These are phyloP conservation scores for Fusarium sp. DNA, from an alignment of 2,329 filamentous ascomycete species.

Conservation along the genomic window DNA sequence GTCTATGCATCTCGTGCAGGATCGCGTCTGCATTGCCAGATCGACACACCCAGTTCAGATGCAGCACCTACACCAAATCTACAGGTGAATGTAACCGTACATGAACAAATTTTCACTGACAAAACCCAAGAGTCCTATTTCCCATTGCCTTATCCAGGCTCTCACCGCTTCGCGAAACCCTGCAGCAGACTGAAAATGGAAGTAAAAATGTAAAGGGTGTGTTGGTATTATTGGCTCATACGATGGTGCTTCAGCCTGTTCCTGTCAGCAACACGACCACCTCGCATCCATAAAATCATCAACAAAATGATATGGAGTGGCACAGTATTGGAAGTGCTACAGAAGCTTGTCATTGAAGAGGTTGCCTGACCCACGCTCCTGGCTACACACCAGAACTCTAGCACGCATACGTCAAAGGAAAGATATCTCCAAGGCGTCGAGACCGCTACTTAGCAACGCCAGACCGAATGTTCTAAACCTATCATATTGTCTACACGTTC, in stretches of 20 bases:
- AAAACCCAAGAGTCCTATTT: neutral
- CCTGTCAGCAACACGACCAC: conserved; percentile 6
- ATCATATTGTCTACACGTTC: neutral
- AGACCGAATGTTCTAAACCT: conserved; percentile 2
- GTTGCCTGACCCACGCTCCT: neutral
- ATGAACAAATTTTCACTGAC: conserved; percentile 2
- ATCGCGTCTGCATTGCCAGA: conserved; percentile 6
- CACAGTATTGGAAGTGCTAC: neutral
- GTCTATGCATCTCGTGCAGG: conserved; percentile 14
- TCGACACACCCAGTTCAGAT: conserved; percentile 9
- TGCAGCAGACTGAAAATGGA: conserved; percentile 2
- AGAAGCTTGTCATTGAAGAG: neutral
- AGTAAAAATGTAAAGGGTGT: neutral
- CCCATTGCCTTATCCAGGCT: neutral
- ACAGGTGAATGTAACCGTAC: conserved; percentile 3
- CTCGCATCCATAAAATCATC: neutral
- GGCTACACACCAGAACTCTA: conserved; percentile 11
- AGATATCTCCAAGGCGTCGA: conserved; percentile 4
- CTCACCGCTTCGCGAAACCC: conserved; percentile 14
- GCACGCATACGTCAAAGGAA: conserved; percentile 14
- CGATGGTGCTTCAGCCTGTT: neutral
- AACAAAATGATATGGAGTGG: neutral
- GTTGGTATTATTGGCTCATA: conserved; percentile 12
- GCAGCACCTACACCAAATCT: neutral
- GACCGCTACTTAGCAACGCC: conserved; percentile 11